These are phyloP conservation scores for Fusarium metavorans DNA, from an alignment of 2,329 filamentous ascomycete species.

Conservation along the genomic window DNA sequence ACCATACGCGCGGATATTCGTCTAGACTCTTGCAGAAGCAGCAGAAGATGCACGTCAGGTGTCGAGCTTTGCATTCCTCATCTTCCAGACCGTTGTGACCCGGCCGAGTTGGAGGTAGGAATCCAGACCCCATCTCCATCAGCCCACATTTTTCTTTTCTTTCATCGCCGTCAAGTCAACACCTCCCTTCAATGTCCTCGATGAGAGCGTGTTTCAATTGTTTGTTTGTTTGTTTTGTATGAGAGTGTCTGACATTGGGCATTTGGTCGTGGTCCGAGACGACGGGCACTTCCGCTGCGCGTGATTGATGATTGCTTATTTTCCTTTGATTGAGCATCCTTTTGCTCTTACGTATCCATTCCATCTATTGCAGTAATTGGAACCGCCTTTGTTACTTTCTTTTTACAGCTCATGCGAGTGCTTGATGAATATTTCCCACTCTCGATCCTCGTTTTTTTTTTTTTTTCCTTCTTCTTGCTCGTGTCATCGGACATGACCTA, in stretches of 20 bases:
- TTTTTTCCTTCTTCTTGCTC: neutral
- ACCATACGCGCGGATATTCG: constrained; percentile 2
- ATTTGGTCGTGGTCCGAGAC: constrained; percentile 1
- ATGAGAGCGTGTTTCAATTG: neutral
- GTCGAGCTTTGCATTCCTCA: neutral
- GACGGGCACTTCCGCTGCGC: constrained; percentile 7
- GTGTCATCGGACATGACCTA: constrained; percentile 25
- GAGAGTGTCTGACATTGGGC: neutral
- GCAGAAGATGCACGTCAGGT: constrained; percentile 1
- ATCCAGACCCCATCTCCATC: neutral
- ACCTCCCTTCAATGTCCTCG: neutral
- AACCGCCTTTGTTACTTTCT: neutral
- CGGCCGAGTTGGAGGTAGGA: neutral
- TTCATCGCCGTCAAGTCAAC: neutral
- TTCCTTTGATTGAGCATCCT: neutral
- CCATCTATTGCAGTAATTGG: neutral
- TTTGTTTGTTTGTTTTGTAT: neutral
- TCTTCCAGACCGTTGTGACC: constrained; percentile 5
- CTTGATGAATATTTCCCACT: neutral
- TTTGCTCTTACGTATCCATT: neutral
- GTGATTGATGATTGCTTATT: neutral
- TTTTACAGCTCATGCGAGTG: constrained; percentile 20
- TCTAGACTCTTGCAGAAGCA: neutral
- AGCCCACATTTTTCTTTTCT: neutral
- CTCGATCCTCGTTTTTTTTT: neutral